These are phyloP conservation scores for Daldinia vernicosa DNA, from an alignment of 495 filamentous ascomycete species.

Conservation along the genomic window DNA sequence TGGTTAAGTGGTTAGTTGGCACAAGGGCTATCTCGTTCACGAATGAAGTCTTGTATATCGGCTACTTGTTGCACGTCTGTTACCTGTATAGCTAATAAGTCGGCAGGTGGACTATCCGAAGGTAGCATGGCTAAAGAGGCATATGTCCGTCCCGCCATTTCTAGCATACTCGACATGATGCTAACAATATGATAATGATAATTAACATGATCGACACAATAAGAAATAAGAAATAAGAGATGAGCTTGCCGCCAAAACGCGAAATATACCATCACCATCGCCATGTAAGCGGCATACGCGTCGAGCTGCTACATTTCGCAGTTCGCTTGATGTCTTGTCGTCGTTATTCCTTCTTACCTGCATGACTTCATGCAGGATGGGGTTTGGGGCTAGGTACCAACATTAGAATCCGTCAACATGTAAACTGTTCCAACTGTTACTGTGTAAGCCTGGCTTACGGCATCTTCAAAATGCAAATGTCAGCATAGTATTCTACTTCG, in stretches of 20 bases:
- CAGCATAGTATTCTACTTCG: conserved; percentile 21
- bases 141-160: conserved; percentile 14
- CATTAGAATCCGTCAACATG: conserved; percentile 23
- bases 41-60: conserved; percentile 16
- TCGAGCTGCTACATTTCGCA: conserved; percentile 26
- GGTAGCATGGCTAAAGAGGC: conserved; percentile 22
- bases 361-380: conserved; percentile 35
- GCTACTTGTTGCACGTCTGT: conserved; percentile 11
- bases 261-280: conserved; percentile 21
- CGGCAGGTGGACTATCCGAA: conserved; percentile 29
- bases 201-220: conserved; percentile 6
- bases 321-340: conserved; percentile 19
- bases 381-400: conserved; percentile 29
- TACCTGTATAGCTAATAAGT: conserved; percentile 22
- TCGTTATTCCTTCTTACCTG: conserved; percentile 39
- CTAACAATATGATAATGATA: not conserved
- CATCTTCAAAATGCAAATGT: conserved; percentile 30
- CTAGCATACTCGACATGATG: conserved; percentile 14
- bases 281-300: conserved; percentile 34
- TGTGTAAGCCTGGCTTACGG: conserved; percentile 36
- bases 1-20: conserved; percentile 4
- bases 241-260: conserved; percentile 28
- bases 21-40: not conserved
- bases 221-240: conserved; percentile 14
- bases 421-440: conserved; percentile 14